Evolutionary conservation across 139 green algal species (phyloP).

Genomic region (Bryopsis sp.): DNA sequence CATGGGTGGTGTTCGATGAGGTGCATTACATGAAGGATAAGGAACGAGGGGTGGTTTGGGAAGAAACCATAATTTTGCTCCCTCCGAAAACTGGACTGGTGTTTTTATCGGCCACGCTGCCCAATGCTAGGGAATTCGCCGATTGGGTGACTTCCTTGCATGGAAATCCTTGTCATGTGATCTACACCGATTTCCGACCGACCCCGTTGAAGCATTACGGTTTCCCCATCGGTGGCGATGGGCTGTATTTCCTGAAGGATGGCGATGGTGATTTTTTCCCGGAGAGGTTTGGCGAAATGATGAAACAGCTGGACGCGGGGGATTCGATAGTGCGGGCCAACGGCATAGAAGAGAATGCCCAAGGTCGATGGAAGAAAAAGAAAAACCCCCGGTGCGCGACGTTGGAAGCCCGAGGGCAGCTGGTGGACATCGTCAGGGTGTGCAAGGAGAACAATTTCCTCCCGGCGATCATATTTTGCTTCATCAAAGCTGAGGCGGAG

Average conservation of each 20-base stretch:
- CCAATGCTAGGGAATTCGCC: constrained; percentile 92
- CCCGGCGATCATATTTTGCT: constrained; percentile 93
- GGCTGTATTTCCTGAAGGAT: constrained; percentile 68
- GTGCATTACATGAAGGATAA: constrained; percentile 95
- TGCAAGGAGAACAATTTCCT: constrained; percentile 59
- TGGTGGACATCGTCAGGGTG: constrained; percentile 37
- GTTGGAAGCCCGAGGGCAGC: too few species aligned
- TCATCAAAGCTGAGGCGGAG: constrained; percentile 56
- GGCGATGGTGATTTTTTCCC: constrained; percentile 41
- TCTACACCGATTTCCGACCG: constrained; percentile 91
- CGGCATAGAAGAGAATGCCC: constrained; percentile 14
- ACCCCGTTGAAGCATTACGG: constrained; percentile 92
- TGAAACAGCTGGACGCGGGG: constrained; percentile 26
- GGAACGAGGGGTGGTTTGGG: constrained; percentile 98
- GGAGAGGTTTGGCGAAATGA: constrained; percentile 43
- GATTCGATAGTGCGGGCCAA: background rate
- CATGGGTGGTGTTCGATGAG: constrained; percentile 97
- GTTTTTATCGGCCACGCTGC: constrained; percentile 94
- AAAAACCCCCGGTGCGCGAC: too few species aligned
- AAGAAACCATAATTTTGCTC: constrained; percentile 97
- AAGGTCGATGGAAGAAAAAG: constrained; percentile 14
- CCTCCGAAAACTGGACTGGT: constrained; percentile 65
- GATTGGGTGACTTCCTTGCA: constrained; percentile 82
- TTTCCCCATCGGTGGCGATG: constrained; percentile 52
- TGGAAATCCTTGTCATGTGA: constrained; percentile 84